Base-by-base conservation (phyloP, 768 basidiomycete genomes). In the Trametopsis cervina region DNA sequence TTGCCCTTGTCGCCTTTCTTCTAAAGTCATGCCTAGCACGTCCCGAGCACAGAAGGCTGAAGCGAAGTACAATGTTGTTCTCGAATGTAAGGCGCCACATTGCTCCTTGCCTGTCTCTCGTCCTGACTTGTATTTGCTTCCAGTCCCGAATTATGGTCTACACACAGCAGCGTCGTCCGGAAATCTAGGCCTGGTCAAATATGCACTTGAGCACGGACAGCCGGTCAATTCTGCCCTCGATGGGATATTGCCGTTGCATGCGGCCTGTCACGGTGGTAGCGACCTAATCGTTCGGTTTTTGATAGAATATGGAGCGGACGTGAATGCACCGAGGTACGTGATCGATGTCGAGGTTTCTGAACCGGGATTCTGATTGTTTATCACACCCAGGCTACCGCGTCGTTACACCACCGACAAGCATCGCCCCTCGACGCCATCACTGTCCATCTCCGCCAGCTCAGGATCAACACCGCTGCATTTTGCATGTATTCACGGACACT, bases 401-500 rank as follows among this genome's bases (percentile, higher is more conserved):
- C 81, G 83, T 49, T 89, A 86, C 60, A 84, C 83, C 33, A 79
- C 73, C 57, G 83, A 85, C 62, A 77, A 74, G 60, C 78, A 71
- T 51, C 74, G 85, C 45, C 58, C 78, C 15, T 75, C 83, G 26
- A 75, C 75, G 3, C 83, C 84, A 44, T 40, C 39, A 10, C 40
- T 47, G 4, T 20, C 22, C 40, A 86, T 86, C 57, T 79, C 88
- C 37, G 87, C 85, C 39, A 79, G 81, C 5, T 84, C 85, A n/a
- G 94, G 93, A 25, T 86, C 87, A 3, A 96, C 95, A 0, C 91
- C 96, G 0, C 81, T 98, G 21, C 96, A 99, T 63, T 99, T 97
- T 62, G 95, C 96, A 12, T 87, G 93, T 26, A 93, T 95, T 23
- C 93, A 96, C 58, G 94, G 94, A 2, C 90, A 99, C 66, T 78